Evolutionary conservation across 495 filamentous ascomycete genomes (phyloP).

Genomic region (Daldinia bambusicola): DNA sequence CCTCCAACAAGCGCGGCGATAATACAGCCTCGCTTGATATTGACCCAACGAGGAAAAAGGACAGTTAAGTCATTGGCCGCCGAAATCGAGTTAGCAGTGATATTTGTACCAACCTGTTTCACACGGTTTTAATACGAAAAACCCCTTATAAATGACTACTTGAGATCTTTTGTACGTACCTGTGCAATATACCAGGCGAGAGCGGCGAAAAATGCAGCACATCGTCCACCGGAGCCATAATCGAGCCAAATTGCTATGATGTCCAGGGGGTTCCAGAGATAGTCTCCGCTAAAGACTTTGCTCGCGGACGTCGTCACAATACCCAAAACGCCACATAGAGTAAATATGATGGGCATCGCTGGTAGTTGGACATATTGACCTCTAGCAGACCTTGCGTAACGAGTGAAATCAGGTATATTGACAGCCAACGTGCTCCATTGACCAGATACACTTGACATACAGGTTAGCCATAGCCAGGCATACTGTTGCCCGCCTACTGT

Average conservation of each 20-base stretch:
- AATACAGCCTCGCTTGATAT: slow-evolving; percentile 66
- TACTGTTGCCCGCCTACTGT: slow-evolving; percentile 55
- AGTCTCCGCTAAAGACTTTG: slow-evolving; percentile 62
- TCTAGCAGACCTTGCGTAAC: slow-evolving; percentile 63
- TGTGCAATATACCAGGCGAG: slow-evolving; percentile 47
- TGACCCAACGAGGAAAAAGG: slow-evolving; percentile 67
- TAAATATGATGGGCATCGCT: slow-evolving; percentile 69
- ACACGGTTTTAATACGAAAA: slow-evolving; percentile 13
- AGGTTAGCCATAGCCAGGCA: slow-evolving; percentile 54
- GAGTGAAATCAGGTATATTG: slow-evolving; percentile 70
- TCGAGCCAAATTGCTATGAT: slow-evolving; percentile 62
- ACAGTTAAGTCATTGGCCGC: slow-evolving; percentile 69
- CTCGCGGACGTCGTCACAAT: slow-evolving; percentile 64
- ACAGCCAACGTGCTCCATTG: slow-evolving; percentile 59
- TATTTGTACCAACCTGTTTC: slow-evolving; percentile 65
- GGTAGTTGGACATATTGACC: slow-evolving; percentile 67
- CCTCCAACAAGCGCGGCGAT: slow-evolving; percentile 62
- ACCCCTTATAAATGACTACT: neutral
- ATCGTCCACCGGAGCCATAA: slow-evolving; percentile 55
- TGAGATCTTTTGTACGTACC: slow-evolving; percentile 21
- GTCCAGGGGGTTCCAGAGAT: slow-evolving; percentile 67
- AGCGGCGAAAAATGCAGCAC: slow-evolving; percentile 68
- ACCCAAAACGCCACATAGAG: slow-evolving; percentile 60
- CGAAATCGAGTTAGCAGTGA: slow-evolving; percentile 67
- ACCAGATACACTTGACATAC: slow-evolving; percentile 59